These are phyloP conservation scores for Suillus subalutaceus DNA, from an alignment of 768 basidiomycete genomes.

Conservation along the genomic window DNA sequence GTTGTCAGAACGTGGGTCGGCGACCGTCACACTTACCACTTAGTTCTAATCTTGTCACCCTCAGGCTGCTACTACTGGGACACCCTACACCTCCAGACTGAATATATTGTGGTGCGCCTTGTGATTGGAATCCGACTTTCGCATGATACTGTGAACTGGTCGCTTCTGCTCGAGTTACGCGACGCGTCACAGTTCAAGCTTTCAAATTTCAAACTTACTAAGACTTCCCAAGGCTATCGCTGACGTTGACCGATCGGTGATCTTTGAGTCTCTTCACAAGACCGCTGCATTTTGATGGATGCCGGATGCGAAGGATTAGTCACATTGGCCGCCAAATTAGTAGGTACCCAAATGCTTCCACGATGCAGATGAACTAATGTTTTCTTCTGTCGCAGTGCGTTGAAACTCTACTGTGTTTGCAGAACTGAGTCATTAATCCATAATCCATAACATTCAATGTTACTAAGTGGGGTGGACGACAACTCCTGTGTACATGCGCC, in stretches of 20 bases:
- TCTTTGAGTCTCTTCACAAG: neutral
- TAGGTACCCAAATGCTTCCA: neutral
- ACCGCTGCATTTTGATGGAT: neutral
- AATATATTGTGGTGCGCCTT: neutral
- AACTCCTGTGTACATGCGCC: neutral
- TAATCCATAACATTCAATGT: neutral
- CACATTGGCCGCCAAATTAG: neutral
- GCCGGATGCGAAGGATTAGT: neutral
- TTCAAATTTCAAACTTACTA: neutral
- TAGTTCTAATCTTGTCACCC: neutral
- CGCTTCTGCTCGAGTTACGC: neutral
- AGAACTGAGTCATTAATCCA: neutral
- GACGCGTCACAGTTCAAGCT: neutral
- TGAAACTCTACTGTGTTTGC: neutral
- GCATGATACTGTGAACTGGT: neutral
- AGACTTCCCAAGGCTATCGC: neutral
- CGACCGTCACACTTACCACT: neutral
- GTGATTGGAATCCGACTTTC: neutral
- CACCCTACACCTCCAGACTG: neutral
- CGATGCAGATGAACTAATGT: neutral
- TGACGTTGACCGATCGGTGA: neutral
- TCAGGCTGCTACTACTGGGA: neutral
- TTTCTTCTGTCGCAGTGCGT: neutral
- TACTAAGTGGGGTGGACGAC: neutral
- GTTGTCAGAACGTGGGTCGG: neutral